Conservation (phyloP, 2,329 filamentous ascomycete genomes). For the Cladosporium sp. region DNA sequence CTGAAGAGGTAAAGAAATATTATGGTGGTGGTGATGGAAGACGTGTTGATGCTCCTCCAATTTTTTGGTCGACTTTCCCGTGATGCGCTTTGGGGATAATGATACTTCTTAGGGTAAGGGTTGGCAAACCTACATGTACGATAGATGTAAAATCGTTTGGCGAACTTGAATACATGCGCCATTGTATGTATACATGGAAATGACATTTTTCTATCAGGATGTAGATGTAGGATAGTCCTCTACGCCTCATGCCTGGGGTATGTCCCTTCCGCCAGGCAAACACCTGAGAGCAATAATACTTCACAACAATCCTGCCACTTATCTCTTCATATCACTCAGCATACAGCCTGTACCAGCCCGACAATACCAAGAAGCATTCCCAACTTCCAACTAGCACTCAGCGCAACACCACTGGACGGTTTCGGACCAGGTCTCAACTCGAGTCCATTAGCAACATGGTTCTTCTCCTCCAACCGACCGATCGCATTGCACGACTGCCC, state of each 20-base stretch:
- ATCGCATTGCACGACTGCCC: constrained; percentile 9
- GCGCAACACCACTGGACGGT: background rate
- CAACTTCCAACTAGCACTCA: constrained; percentile 7
- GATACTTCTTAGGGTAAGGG: background rate
- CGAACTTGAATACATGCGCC: too few relatives aligned
- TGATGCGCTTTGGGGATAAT: background rate
- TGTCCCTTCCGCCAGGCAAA: too few relatives aligned
- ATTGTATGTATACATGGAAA: background rate
- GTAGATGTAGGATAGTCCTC: background rate
- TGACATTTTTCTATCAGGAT: background rate
- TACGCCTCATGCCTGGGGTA: background rate
- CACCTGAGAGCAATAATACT: background rate
- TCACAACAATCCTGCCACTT: background rate
- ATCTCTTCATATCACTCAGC: background rate
- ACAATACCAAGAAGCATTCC: background rate
- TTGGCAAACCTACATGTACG: background rate
- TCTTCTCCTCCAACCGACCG: constrained; percentile 5
- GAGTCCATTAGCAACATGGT: background rate
- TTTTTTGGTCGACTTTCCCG: constrained; percentile 1
- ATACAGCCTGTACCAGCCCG: background rate
- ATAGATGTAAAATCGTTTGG: too few relatives aligned
- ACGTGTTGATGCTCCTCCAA: background rate
- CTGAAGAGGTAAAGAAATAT: constrained; percentile 1
- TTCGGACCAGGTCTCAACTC: constrained; percentile 4
- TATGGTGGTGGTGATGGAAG: background rate